phyloP scores from a whole-genome alignment of 345 rosid genomes.

The Capsella bursapastoris region DNA sequence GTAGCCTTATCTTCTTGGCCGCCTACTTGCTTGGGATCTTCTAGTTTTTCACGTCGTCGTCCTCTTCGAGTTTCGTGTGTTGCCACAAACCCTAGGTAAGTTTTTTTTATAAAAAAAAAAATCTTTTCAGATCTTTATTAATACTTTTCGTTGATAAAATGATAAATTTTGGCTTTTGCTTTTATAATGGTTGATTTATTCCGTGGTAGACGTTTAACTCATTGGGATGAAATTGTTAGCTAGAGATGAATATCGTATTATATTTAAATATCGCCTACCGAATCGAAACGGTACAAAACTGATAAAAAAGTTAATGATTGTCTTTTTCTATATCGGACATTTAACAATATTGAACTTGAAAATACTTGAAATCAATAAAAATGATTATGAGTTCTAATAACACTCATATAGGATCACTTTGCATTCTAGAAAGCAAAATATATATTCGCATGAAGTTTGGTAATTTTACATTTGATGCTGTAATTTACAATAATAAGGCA shows the following conservation, averaged over 20 bases:
- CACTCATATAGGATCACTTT: not conserved
- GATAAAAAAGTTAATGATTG: not conserved
- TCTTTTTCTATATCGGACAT: too few species aligned
- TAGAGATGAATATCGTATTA: too few species aligned
- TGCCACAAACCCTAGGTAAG: conserved; percentile 34
- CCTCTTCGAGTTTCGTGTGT: conserved; percentile 30
- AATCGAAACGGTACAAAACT: not conserved
- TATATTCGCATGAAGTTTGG: not conserved
- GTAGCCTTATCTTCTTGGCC: conserved; percentile 3
- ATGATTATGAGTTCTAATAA: not conserved
- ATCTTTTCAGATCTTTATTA: not conserved
- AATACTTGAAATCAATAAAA: not conserved
- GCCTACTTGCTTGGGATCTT: not conserved
- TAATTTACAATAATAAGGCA: not conserved
- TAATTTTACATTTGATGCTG: not conserved
- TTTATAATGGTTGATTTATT: not conserved
- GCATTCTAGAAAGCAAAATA: not conserved
- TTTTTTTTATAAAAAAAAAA: not conserved
- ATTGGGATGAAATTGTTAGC: not conserved
- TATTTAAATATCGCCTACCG: not conserved
- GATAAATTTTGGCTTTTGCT: not conserved
- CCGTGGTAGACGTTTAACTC: not conserved
- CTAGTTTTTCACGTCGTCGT: conserved; percentile 12
- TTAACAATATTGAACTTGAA: not conserved
- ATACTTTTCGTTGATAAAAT: not conserved